Evolutionary conservation across 148 eudicot genomes (phyloP).

Genomic region (Agrostemma githago): DNA sequence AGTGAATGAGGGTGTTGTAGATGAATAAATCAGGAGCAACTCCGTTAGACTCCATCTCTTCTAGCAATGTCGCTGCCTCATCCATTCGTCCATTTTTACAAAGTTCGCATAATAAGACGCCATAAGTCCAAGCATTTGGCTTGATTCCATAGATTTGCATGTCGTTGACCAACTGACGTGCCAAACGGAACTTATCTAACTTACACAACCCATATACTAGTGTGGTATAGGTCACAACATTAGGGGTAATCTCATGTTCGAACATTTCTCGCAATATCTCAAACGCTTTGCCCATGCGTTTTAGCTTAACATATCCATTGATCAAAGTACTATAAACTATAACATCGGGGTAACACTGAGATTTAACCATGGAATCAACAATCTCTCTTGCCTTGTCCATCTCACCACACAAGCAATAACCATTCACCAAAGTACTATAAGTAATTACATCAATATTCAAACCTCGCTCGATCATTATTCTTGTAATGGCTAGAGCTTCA

Average conservation of each 20-base stretch:
- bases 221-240: background rate
- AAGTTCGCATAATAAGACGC: slow-evolving; percentile 17
- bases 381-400: too few species aligned
- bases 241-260: background rate
- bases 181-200: background rate
- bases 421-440: slow-evolving; percentile 11
- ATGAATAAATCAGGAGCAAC: background rate
- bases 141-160: slow-evolving; percentile 14
- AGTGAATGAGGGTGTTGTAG: slow-evolving; percentile 15
- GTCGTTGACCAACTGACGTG: background rate
- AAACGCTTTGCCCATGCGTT: background rate
- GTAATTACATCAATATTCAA: background rate
- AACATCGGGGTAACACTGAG: too few species aligned
- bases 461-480: background rate
- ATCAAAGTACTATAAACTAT: too few species aligned
- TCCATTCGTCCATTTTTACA: slow-evolving; percentile 15
- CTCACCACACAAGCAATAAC: background rate
- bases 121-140: slow-evolving; percentile 8
- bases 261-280: slow-evolving; percentile 3
- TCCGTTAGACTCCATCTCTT: slow-evolving; percentile 10
- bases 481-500: background rate
- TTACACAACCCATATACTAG: slow-evolving; percentile 18
- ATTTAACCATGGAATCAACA: too few species aligned
- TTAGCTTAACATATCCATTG: background rate
- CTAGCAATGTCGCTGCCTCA: slow-evolving; percentile 10